A percentile compares a stretch with the other conserved stretches of the same genome.
phyloP scores from a whole-genome alignment of 345 rosid genomes.

The Pugionium cornutum region DNA sequence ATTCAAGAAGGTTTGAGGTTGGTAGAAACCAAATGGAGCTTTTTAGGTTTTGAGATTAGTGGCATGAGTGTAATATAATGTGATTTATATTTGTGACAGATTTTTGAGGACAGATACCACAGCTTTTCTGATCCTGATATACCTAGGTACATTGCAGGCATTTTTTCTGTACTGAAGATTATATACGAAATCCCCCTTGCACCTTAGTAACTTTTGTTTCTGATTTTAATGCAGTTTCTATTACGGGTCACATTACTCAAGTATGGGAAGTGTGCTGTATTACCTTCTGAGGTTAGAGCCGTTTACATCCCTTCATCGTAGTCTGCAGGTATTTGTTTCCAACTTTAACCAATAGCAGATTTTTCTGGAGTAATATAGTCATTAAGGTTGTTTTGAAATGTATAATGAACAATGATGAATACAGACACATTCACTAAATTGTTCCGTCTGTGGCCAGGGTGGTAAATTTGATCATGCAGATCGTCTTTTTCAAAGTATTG shows the following conservation, averaged over 20 bases:
- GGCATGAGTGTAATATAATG: conserved; percentile 22
- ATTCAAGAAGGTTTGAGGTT: conserved; percentile 88
- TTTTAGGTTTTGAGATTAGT: conserved; percentile 7
- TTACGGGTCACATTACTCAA: conserved; percentile 97
- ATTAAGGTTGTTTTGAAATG: not conserved
- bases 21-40: conserved; percentile 35
- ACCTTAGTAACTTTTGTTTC: conserved; percentile 31
- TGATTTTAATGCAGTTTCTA: conserved; percentile 68
- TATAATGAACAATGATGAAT: conserved; percentile 15
- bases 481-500: conserved; percentile 95
- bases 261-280: conserved; percentile 98
- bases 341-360: conserved; percentile 14
- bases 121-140: conserved; percentile 97
- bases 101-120: conserved; percentile 88
- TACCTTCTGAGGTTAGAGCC: conserved; percentile 97
- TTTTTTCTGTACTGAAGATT: conserved; percentile 21
- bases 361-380: conserved; percentile 8
- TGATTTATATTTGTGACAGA: conserved; percentile 48
- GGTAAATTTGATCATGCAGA: conserved; percentile 98
- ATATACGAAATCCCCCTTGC: not conserved
- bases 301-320: conserved; percentile 90
- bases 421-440: conserved; percentile 19
- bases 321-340: conserved; percentile 70
- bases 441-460: conserved; percentile 56
- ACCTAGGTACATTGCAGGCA: conserved; percentile 65